phyloP scores from a whole-genome alignment of 805 yeast genomes.

The Starmerella stigmatis region DNA sequence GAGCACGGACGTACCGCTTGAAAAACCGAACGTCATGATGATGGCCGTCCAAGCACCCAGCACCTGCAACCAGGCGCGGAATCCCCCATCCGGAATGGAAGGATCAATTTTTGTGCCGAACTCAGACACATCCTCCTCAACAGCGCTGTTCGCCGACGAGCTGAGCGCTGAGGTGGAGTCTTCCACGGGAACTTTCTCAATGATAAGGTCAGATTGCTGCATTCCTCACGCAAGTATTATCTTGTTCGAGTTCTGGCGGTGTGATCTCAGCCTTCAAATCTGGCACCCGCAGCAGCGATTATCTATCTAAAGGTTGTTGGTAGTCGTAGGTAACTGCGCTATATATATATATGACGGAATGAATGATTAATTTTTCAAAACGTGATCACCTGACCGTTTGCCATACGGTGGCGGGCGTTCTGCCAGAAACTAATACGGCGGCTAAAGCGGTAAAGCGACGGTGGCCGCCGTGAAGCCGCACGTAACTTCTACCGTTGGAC shows the following conservation, averaged over 20 bases:
- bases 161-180: background rate
- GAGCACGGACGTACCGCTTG: constrained; percentile 56
- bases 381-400: background rate
- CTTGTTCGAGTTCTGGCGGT: constrained; percentile 23
- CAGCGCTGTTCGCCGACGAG: background rate
- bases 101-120: constrained; percentile 19
- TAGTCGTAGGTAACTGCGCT: background rate
- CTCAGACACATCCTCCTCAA: constrained; percentile 9
- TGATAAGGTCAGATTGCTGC: constrained; percentile 4
- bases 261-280: constrained; percentile 12
- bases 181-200: background rate
- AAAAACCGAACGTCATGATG: constrained; percentile 49
- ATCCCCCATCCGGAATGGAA: constrained; percentile 43
- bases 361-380: constrained; percentile 1
- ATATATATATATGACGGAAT: background rate
- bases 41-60: constrained; percentile 52
- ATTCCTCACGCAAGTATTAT: constrained; percentile 23
- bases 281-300: constrained; percentile 20
- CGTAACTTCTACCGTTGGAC: too few species aligned
- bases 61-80: constrained; percentile 44
- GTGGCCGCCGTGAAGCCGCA: too few species aligned
- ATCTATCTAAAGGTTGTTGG: background rate
- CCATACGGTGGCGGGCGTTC: too few species aligned
- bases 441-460: too few species aligned
- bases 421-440: too few species aligned